Percentiles rank a stretch among this genome's conserved stretches.
These are phyloP conservation scores for Austropuccinia psidii DNA, from an alignment of 1,284 basidiomycete species.

Conservation along the genomic window DNA sequence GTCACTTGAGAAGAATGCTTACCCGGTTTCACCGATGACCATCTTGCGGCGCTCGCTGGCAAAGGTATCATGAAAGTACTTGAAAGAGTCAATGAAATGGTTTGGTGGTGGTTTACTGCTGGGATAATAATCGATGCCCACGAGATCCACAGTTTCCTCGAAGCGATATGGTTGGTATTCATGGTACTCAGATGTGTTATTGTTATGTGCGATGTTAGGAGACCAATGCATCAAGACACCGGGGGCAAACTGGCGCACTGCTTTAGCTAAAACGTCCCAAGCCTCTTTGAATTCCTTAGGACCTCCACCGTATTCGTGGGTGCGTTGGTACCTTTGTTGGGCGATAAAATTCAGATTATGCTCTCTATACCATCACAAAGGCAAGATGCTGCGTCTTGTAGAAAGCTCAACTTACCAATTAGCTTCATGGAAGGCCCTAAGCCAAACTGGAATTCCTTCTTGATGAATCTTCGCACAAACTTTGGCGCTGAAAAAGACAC, in stretches of 20 bases:
- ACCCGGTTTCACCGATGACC: conserved; percentile 48
- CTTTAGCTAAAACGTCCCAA: conserved; percentile 45
- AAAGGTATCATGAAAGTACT: conserved; percentile 48
- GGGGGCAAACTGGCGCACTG: conserved; percentile 43
- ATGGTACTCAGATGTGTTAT: conserved; percentile 41
- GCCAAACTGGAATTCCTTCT: conserved; percentile 47
- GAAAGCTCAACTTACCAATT: conserved; percentile 3
- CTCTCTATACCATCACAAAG: neutral
- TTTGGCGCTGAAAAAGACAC: conserved; percentile 33
- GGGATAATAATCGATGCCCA: conserved; percentile 47
- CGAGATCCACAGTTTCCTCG: conserved; percentile 43
- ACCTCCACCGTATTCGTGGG: neutral
- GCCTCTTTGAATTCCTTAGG: conserved; percentile 46
- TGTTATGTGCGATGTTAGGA: conserved; percentile 43
- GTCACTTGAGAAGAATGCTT: too few relatives aligned
- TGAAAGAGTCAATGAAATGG: conserved; percentile 43
- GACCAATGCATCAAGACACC: conserved; percentile 41
- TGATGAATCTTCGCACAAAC: conserved; percentile 48
- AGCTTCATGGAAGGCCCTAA: conserved; percentile 46
- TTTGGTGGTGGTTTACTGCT: conserved; percentile 35
- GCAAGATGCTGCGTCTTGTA: too few relatives aligned
- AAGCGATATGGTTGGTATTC: conserved; percentile 44
- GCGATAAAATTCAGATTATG: neutral
- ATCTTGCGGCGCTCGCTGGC: conserved; percentile 41
- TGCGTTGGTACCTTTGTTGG: conserved; percentile 42